Base-by-base conservation (phyloP, 352 stramenopile species). In the Phytophthora parvispora region DNA sequence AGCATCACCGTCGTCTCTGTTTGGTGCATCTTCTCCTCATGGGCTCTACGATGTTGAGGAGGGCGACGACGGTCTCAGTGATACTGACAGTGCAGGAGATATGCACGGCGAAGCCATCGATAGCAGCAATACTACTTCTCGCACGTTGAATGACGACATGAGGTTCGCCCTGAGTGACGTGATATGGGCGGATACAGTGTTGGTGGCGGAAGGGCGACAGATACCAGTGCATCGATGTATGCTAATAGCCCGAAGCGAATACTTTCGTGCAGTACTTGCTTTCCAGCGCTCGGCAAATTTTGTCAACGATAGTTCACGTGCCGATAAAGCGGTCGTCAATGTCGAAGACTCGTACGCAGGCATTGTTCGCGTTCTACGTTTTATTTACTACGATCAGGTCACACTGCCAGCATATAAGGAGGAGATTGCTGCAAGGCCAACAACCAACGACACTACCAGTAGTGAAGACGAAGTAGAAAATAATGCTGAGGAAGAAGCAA, bases 381-480 rank as follows among this genome's bases (percentile, higher is more conserved):
- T 91, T 55, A 90, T 95, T 54, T 95, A 95, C 71, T 81, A 81
- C 62, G 86, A 91, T 29, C 75, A 79, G 10, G 56, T 86, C 25
- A 32, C 45, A 10, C 64, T 82, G 16, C 60, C 56, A 38, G 51
- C 34, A 0, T 16, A 38, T 1, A 59, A 60, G 16, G 13, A 20
- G 16, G 13, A 48, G 0, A 24, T 25, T 48, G 6, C 18, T 25
- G 12, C 40, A 27, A 25, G 2, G 2, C 9, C n/a, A 6, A 49
- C 4, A 5, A 60, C 32, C 3, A 20, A 16, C n/a, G 32, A 60
- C 6, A n/a, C 59, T 2, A 12, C 13, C 6, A n/a, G 34, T 8
- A 13, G 28, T 16, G 29, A 45, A n/a, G 53, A 61, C 8, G 34
- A 67, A 6, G 22, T 38, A 12, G 43, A 72, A 6, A 29, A 64